phyloP scores from a whole-genome alignment of 163 green algal species.

The Scenedesmus sp. region DNA sequence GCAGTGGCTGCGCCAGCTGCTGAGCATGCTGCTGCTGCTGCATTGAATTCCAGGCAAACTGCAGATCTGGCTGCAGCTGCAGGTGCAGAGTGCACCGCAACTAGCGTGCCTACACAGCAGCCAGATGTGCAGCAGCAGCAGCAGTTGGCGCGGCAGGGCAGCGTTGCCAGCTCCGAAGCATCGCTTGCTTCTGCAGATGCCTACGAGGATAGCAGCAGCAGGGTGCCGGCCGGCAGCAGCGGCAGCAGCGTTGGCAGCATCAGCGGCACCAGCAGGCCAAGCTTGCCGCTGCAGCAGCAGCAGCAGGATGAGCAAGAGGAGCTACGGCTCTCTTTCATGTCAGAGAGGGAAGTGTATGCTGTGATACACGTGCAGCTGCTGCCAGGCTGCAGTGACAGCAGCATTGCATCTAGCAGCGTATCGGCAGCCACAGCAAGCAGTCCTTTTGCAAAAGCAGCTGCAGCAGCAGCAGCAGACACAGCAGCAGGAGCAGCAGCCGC shows the following conservation, averaged over 20 bases:
- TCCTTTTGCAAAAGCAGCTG: not conserved
- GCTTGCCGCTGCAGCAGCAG: conserved; percentile 3
- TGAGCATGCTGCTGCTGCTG: not conserved
- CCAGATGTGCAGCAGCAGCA: not conserved
- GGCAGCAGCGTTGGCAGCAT: not conserved
- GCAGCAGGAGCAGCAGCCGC: not conserved
- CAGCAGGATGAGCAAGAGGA: conserved; percentile 8
- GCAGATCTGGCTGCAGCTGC: not conserved
- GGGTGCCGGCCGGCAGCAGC: not conserved
- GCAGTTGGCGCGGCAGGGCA: not conserved
- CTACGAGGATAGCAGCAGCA: not conserved
- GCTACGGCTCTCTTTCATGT: not conserved
- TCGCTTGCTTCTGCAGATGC: not conserved
- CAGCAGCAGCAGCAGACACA: conserved; percentile 13
- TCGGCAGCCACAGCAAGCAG: not conserved
- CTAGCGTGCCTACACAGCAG: not conserved
- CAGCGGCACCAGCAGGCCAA: not conserved
- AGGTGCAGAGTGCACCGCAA: not conserved
- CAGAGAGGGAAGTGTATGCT: conserved; percentile 36
- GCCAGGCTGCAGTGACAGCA: conserved; percentile 23
- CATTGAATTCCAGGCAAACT: not conserved
- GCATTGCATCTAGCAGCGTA: not conserved
- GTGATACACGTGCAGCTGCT: conserved; percentile 50
- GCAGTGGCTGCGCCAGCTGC: not conserved
- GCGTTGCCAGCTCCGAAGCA: not conserved